These are phyloP conservation scores for Aspergillus melleus DNA, from an alignment of 2,329 filamentous ascomycete genomes.

Conservation along the genomic window DNA sequence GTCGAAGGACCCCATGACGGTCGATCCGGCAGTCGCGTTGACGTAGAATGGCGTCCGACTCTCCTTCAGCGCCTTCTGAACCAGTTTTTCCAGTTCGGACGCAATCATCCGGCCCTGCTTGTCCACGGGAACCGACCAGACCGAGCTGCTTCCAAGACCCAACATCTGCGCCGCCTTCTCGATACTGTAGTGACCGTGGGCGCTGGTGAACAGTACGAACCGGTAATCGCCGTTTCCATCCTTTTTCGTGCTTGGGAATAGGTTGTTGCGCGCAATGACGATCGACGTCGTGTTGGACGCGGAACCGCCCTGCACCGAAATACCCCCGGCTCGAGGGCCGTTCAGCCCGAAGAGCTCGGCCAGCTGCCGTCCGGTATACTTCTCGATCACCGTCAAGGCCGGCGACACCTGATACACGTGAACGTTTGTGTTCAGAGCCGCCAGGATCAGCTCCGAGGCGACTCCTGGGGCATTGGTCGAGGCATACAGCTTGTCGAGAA, in stretches of 20 bases:
- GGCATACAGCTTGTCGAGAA: conserved; percentile 93
- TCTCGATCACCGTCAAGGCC: conserved; percentile 83
- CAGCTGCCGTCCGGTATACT: conserved; percentile 71
- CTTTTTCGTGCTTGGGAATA: conserved; percentile 76
- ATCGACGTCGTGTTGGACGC: conserved; percentile 84
- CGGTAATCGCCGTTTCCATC: conserved; percentile 63
- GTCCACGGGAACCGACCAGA: conserved; percentile 75
- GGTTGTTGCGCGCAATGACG: conserved; percentile 80
- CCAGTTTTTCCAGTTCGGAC: conserved; percentile 61
- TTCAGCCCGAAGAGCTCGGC: conserved; percentile 75
- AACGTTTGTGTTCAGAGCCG: conserved; percentile 86
- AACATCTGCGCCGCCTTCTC: conserved; percentile 93
- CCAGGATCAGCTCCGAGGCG: conserved; percentile 78
- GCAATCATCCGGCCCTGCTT: conserved; percentile 69
- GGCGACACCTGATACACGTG: conserved; percentile 96
- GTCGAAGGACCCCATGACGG: conserved; percentile 86
- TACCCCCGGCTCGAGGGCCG: conserved; percentile 67
- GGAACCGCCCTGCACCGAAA: conserved; percentile 76
- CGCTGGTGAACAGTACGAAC: conserved; percentile 84
- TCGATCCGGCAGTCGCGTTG: conserved; percentile 93
- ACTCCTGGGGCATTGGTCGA: conserved; percentile 85
- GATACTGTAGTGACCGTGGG: conserved; percentile 89
- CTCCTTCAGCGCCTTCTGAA: conserved; percentile 61
- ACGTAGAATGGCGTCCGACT: conserved; percentile 89
- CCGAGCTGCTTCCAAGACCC: conserved; percentile 74